Evolutionary conservation across 345 rosid genomes (phyloP), one percentile per base, ranked within the genome.

Genomic region (Rhodamnia argentea): DNA sequence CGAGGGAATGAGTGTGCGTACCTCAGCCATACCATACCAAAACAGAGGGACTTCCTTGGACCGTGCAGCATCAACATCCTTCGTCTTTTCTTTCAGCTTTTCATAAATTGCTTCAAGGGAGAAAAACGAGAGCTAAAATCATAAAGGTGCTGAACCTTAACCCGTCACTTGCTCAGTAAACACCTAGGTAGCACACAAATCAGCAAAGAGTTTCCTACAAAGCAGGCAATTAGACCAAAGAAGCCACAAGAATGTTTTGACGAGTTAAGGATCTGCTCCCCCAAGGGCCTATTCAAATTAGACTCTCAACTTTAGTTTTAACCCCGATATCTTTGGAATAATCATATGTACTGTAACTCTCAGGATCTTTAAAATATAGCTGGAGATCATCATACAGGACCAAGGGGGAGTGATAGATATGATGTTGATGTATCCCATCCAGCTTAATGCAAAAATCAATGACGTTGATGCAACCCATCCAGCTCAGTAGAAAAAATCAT

Each of bases 11-110:
- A 70, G 78, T 37, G 44, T 24, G 16, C 47, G 44, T 86, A 96
- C 98, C 96, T 96, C 96, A 53, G 98, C 99, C 98, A 95, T 95
- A 84, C 96, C 99, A 75, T 89, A 87, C 98, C 98, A 96, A 88
- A 91, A 92, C 83, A 96, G 88, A 13, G 92, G 89, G 87, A 96
- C 92, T 89, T 95, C 95, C 86, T 92, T 96, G 58, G 97, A 91
- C 76, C 87, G 93, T 70, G 90, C 95, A 89, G 92, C 94, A 83
- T 88, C 94, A 16, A 94, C 96, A 85, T 91, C 96, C 90, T 93
- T 93, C 70, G 92, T 86, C 86, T 96, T 95, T 90, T 94, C 94
- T 90, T 88, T 91, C 83, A 96, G n/a, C 88, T 92, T 96, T 52
- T 89, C 88, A 18, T 86, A 90, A n/a, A 95, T 89, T 87, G 90